Percentiles rank a stretch among this genome's conserved stretches.
phyloP scores from a whole-genome alignment of 1,284 basidiomycete genomes.

The Pterula multifida region DNA sequence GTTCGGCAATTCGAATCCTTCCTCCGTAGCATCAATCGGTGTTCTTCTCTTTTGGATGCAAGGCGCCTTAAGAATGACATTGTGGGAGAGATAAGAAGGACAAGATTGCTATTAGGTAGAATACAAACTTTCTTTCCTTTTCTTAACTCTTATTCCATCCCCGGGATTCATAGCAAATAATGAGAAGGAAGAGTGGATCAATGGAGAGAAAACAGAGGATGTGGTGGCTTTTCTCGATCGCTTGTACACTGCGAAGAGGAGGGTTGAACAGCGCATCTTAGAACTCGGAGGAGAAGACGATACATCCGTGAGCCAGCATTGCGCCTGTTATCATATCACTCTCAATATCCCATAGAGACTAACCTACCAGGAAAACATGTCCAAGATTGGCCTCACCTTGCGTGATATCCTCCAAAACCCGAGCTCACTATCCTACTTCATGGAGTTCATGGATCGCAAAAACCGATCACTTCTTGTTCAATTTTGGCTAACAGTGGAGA shows the following conservation, averaged over 20 bases:
- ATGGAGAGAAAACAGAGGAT: slow-evolving; percentile 71
- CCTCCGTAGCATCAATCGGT: slow-evolving; percentile 70
- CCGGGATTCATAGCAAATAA: slow-evolving; percentile 46
- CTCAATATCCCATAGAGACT: slow-evolving; percentile 1
- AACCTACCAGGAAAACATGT: slow-evolving; percentile 24
- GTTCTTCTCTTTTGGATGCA: slow-evolving; percentile 78
- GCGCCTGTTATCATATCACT: neutral
- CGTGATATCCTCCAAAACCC: slow-evolving; percentile 79
- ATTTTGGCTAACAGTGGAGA: slow-evolving; percentile 95
- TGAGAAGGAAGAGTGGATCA: slow-evolving; percentile 76
- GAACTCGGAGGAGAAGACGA: slow-evolving; percentile 62
- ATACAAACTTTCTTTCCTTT: slow-evolving; percentile 9
- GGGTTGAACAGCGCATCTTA: slow-evolving; percentile 76
- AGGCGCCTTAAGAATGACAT: slow-evolving; percentile 86
- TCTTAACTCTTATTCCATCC: neutral
- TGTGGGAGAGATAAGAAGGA: slow-evolving; percentile 75
- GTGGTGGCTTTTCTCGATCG: slow-evolving; percentile 81
- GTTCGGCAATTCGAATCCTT: slow-evolving; percentile 82
- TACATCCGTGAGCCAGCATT: slow-evolving; percentile 34
- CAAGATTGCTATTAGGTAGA: slow-evolving; percentile 56
- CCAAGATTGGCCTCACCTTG: slow-evolving; percentile 37
- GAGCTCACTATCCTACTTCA: slow-evolving; percentile 85
- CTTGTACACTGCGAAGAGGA: slow-evolving; percentile 77
- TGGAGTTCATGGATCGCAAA: slow-evolving; percentile 95
- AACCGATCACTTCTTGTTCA: slow-evolving; percentile 80